These are phyloP conservation scores for Orobanche coerulescens DNA, from an alignment of 257 asterid genomes.

Conservation along the genomic window DNA sequence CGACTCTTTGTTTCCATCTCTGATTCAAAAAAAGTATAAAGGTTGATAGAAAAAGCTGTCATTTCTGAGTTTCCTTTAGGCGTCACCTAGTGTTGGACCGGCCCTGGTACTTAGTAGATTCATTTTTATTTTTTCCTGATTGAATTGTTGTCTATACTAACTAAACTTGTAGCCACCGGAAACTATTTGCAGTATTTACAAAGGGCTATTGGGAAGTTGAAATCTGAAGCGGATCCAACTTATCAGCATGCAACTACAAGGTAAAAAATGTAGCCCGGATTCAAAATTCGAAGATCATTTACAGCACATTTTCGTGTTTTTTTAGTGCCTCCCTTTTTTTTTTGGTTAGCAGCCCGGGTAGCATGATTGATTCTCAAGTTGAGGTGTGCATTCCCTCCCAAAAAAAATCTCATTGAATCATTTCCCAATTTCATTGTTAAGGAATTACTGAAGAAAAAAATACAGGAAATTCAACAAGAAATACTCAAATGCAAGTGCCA, in stretches of 20 bases:
- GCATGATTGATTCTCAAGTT: conserved; percentile 49
- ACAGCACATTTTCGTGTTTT: background rate
- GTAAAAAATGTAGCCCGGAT: conserved; percentile 24
- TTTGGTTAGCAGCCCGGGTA: conserved; percentile 48
- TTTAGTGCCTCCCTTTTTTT: background rate
- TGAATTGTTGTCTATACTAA: background rate
- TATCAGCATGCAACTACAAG: conserved; percentile 43
- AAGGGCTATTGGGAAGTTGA: conserved; percentile 74
- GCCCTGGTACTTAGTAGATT: background rate
- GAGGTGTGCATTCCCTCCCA: conserved; percentile 36
- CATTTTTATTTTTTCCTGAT: background rate
- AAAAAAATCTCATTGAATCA: background rate
- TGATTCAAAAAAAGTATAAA: too few relatives aligned
- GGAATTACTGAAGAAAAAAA: conserved; percentile 7
- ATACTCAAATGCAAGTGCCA: conserved; percentile 50
- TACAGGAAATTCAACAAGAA: conserved; percentile 75
- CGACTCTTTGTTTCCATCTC: too few relatives aligned
- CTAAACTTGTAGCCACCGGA: background rate
- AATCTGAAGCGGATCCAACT: conserved; percentile 48
- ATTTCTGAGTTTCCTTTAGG: too few relatives aligned
- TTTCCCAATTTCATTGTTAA: background rate
- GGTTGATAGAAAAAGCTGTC: too few relatives aligned
- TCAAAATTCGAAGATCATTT: background rate
- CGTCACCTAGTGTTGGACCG: too few relatives aligned
- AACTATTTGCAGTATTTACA: conserved; percentile 44